Conservation (phyloP, 495 filamentous ascomycete species). For the Neurospora intermedia region DNA sequence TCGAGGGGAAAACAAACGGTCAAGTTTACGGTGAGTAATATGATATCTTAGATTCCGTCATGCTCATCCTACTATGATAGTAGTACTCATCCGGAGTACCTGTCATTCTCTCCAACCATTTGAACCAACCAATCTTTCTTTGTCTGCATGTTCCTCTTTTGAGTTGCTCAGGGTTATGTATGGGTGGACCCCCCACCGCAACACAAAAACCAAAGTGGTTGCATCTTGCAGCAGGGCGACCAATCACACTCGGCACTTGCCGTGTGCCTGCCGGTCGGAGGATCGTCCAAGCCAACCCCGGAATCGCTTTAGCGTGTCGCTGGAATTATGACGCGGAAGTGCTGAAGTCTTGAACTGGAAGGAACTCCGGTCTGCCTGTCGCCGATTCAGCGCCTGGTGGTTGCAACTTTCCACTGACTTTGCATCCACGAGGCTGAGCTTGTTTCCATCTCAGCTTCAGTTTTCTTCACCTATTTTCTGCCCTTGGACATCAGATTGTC, state of each 20-base stretch:
- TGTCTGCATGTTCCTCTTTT: neutral
- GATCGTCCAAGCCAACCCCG: neutral
- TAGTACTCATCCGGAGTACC: neutral
- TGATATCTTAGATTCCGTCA: neutral
- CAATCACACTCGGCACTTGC: neutral
- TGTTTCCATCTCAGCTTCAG: neutral
- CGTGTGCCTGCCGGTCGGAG: neutral
- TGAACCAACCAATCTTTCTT: neutral
- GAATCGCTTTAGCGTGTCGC: neutral
- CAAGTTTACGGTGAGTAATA: neutral
- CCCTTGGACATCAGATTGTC: neutral
- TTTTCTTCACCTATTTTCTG: neutral
- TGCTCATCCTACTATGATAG: neutral
- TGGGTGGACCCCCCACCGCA: neutral
- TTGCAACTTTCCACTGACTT: neutral
- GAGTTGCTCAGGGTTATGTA: neutral
- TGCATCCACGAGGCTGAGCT: neutral
- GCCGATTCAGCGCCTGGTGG: neutral
- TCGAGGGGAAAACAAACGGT: neutral
- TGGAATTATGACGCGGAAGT: constrained; percentile 2
- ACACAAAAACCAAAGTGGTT: neutral
- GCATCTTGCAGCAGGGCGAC: neutral
- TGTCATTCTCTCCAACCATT: neutral
- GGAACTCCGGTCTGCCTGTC: neutral
- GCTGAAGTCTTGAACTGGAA: neutral